Percentiles rank a stretch among this genome's conserved stretches.
Evolutionary conservation across 1,284 basidiomycete species (phyloP).

Genomic region (Cutaneotrichosporon sp.): DNA sequence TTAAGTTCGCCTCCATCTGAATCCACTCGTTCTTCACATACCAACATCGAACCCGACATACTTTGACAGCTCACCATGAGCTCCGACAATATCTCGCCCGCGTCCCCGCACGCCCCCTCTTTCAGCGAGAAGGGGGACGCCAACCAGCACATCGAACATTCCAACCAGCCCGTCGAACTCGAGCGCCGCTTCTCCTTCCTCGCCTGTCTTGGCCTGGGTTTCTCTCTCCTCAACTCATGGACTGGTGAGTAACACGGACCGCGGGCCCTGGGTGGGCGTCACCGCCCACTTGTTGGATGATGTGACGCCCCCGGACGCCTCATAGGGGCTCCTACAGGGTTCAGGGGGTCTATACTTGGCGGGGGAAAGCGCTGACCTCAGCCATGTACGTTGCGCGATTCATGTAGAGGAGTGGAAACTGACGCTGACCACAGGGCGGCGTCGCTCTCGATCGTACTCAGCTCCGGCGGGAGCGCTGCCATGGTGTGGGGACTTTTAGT

Average conservation of each 20-base stretch:
- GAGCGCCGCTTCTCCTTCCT: slow-evolving; percentile 30
- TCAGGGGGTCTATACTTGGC: background rate
- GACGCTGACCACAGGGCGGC: slow-evolving; percentile 12
- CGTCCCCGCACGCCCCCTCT: background rate
- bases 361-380: slow-evolving; percentile 6
- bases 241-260: slow-evolving; percentile 14
- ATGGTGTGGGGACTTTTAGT: slow-evolving; percentile 49
- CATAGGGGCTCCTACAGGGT: background rate
- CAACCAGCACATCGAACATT: background rate
- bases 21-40: background rate
- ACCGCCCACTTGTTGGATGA: background rate
- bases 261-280: no score
- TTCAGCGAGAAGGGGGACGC: background rate
- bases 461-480: slow-evolving; percentile 44
- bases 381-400: slow-evolving; percentile 7
- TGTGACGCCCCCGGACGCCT: background rate
- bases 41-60: background rate
- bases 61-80: background rate
- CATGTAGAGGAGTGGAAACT: background rate
- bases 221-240: slow-evolving; percentile 31
- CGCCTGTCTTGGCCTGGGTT: slow-evolving; percentile 25
- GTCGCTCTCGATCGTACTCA: slow-evolving; percentile 30
- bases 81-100: background rate
- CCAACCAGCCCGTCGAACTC: slow-evolving; percentile 16
- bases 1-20: background rate